Conservation (phyloP, 2,329 filamentous ascomycete genomes). For the Aspergillus persii region DNA sequence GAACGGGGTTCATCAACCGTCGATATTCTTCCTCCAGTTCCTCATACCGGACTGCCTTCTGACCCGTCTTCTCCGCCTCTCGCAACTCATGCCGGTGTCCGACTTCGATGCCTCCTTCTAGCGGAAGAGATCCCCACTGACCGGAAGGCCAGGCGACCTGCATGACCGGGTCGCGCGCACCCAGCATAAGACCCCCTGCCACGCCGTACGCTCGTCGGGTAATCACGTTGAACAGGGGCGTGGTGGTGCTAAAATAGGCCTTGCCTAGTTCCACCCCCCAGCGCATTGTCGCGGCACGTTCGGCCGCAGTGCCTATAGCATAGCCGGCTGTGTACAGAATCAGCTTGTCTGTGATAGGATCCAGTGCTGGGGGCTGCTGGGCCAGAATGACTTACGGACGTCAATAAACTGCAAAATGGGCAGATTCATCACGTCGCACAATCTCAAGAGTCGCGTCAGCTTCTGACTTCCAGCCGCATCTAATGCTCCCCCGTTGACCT, state of each 20-base stretch:
- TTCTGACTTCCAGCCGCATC: constrained; percentile 63
- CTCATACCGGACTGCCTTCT: constrained; percentile 52
- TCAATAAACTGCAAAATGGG: constrained; percentile 64
- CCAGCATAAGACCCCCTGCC: constrained; percentile 63
- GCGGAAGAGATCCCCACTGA: constrained; percentile 60
- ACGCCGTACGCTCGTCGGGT: constrained; percentile 62
- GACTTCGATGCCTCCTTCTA: constrained; percentile 65
- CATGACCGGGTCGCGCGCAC: constrained; percentile 59
- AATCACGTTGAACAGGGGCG: constrained; percentile 63
- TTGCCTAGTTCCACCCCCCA: constrained; percentile 62
- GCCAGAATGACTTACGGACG: constrained; percentile 43
- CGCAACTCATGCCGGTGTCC: constrained; percentile 60
- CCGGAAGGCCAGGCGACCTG: constrained; percentile 64
- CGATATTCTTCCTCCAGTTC: constrained; percentile 61
- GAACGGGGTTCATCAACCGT: constrained; percentile 62
- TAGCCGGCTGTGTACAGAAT: constrained; percentile 48
- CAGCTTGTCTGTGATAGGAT: not conserved
- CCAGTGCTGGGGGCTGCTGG: not conserved
- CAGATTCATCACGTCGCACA: constrained; percentile 65
- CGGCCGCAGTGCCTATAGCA: constrained; percentile 62
- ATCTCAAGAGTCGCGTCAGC: constrained; percentile 58
- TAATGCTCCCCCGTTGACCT: constrained; percentile 60
- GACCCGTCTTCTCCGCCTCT: constrained; percentile 52
- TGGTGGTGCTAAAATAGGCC: constrained; percentile 62
- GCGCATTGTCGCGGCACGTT: constrained; percentile 63